phyloP scores from a whole-genome alignment of 2,329 filamentous ascomycete species.

The Claviceps africana region DNA sequence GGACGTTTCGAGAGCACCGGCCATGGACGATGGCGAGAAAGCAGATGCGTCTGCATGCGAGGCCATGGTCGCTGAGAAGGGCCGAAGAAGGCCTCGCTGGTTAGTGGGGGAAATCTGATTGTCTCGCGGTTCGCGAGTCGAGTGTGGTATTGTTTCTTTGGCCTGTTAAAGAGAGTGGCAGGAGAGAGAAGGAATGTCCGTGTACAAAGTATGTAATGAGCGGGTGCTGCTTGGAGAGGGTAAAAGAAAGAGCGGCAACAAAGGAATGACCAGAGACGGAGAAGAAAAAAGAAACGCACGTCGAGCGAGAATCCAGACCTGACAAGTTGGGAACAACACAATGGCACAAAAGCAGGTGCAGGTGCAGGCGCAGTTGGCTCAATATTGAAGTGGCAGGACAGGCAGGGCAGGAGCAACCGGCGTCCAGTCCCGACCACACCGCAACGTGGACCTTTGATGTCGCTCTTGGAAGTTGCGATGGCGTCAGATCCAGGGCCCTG shows the following conservation, averaged over 20 bases:
- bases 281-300: background rate
- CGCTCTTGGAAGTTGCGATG: constrained; percentile 4
- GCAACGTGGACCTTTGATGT: background rate
- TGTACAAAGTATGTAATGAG: background rate
- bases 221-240: background rate
- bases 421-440: background rate
- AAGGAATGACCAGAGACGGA: background rate
- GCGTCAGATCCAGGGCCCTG: constrained; percentile 6
- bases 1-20: constrained; percentile 8
- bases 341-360: background rate
- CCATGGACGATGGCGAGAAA: constrained; percentile 6
- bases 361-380: background rate
- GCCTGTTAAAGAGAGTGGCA: background rate
- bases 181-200: background rate
- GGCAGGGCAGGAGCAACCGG: too few species aligned
- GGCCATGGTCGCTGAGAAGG: background rate
- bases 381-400: background rate
- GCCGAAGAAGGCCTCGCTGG: background rate
- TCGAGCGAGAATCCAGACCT: background rate
- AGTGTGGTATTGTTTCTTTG: background rate
- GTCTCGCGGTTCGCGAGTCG: background rate
- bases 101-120: background rate
- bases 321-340: background rate
- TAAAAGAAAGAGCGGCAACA: background rate
- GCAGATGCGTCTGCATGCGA: background rate